Conservation (phyloP, 495 filamentous ascomycete genomes). For the Hyaloscypha hepaticicola region DNA sequence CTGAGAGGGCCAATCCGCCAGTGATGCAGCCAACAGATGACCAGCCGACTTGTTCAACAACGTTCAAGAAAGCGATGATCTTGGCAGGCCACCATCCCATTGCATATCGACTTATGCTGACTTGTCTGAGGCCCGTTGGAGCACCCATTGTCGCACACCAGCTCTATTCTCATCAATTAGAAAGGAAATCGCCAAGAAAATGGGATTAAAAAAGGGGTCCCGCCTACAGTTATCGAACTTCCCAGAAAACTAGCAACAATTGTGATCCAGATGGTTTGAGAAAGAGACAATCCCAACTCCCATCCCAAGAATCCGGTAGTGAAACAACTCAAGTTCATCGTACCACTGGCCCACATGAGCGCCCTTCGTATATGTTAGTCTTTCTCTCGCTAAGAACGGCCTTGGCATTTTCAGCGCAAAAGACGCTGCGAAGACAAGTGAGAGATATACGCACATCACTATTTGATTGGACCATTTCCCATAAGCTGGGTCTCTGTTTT, state of each 20-base stretch:
- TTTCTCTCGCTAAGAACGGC: too few species aligned
- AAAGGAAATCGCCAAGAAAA: neutral
- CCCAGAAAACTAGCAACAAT: slow-evolving; percentile 46
- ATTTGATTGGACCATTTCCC: slow-evolving; percentile 33
- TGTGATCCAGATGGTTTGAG: slow-evolving; percentile 50
- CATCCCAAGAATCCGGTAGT: slow-evolving; percentile 45
- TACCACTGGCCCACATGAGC: slow-evolving; percentile 46
- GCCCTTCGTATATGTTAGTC: too few species aligned
- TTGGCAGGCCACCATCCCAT: slow-evolving; percentile 55
- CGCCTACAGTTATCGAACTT: slow-evolving; percentile 45
- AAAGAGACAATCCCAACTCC: slow-evolving; percentile 47
- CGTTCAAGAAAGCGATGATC: slow-evolving; percentile 50
- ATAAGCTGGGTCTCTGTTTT: slow-evolving; percentile 37
- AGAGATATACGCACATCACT: too few species aligned
- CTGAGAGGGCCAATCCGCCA: slow-evolving; percentile 50
- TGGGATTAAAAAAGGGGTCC: slow-evolving; percentile 1
- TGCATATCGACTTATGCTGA: slow-evolving; percentile 50
- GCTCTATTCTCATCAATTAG: slow-evolving; percentile 18
- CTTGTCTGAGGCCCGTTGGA: slow-evolving; percentile 49
- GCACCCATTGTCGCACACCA: slow-evolving; percentile 52
- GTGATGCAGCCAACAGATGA: slow-evolving; percentile 46
- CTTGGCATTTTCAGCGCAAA: too few species aligned
- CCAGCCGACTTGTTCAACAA: slow-evolving; percentile 52
- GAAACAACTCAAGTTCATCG: slow-evolving; percentile 56
- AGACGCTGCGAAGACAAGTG: too few species aligned